Conservation (phyloP, 2,329 filamentous ascomycete species). For the Fusarium brachygibbosum region DNA sequence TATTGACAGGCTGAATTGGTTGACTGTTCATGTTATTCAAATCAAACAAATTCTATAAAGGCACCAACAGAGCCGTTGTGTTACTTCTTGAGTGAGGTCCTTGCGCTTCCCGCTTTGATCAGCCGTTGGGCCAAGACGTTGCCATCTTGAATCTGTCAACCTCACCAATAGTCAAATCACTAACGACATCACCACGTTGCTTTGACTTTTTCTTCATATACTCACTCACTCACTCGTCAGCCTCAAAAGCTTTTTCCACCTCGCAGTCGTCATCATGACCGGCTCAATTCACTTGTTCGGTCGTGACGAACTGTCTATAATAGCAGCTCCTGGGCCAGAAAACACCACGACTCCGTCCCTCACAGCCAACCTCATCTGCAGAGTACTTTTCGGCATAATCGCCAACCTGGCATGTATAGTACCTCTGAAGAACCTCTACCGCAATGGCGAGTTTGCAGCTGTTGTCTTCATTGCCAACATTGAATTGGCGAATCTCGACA, state of each 20-base stretch:
- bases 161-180: constrained; percentile 16
- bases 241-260: background rate
- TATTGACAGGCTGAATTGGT: constrained; percentile 18
- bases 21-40: constrained; percentile 3
- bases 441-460: constrained; percentile 68
- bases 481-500: constrained; percentile 62
- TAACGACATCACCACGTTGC: constrained; percentile 21
- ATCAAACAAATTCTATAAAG: constrained; percentile 26
- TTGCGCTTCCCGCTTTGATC: constrained; percentile 35
- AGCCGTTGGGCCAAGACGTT: constrained; percentile 40
- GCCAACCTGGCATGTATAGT: constrained; percentile 64
- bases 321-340: constrained; percentile 37
- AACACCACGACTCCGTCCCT: constrained; percentile 51
- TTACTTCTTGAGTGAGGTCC: constrained; percentile 15
- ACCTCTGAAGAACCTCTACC: constrained; percentile 64
- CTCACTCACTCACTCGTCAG: background rate
- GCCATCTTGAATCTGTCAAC: constrained; percentile 16
- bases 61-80: constrained; percentile 6
- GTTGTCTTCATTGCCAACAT: constrained; percentile 63
- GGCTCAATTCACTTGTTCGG: constrained; percentile 33
- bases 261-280: constrained; percentile 28
- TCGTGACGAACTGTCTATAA: constrained; percentile 43
- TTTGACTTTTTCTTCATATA: constrained; percentile 17
- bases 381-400: constrained; percentile 62
- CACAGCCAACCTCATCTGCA: constrained; percentile 62